Conservation (phyloP, 2,329 filamentous ascomycete species). For the Aspergillus ochraceoroseus region DNA sequence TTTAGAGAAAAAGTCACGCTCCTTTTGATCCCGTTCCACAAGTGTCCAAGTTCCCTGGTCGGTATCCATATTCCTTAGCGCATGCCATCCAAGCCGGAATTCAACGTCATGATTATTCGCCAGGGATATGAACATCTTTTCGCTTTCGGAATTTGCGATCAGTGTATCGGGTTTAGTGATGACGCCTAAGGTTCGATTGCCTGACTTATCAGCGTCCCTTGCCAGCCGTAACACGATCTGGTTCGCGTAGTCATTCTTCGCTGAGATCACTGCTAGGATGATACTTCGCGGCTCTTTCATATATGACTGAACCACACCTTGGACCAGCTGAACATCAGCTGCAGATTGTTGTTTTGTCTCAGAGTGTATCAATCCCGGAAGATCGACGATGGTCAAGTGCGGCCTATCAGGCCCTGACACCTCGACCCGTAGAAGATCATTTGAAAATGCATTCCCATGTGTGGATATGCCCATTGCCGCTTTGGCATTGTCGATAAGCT, state of each 20-base stretch:
- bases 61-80: conserved; percentile 44
- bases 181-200: conserved; percentile 42
- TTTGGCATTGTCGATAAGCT: conserved; percentile 25
- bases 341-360: conserved; percentile 53
- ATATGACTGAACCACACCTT: conserved; percentile 43
- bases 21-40: conserved; percentile 26
- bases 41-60: conserved; percentile 29
- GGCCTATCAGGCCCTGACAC: conserved; percentile 57
- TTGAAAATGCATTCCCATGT: conserved; percentile 34
- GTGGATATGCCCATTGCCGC: conserved; percentile 25
- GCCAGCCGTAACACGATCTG: conserved; percentile 42
- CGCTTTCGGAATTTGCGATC: conserved; percentile 33
- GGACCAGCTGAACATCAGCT: conserved; percentile 53
- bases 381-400: conserved; percentile 58
- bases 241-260: conserved; percentile 42
- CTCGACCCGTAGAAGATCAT: conserved; percentile 56
- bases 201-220: conserved; percentile 28
- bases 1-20: conserved; percentile 31
- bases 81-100: conserved; percentile 49
- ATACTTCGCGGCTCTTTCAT: conserved; percentile 44
- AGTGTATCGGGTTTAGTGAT: conserved; percentile 48
- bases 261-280: conserved; percentile 46
- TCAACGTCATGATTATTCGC: conserved; percentile 43
- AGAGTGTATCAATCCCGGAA: conserved; percentile 56
- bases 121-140: conserved; percentile 37